phyloP scores from a whole-genome alignment of 768 basidiomycete genomes.

The Mycena venus region DNA sequence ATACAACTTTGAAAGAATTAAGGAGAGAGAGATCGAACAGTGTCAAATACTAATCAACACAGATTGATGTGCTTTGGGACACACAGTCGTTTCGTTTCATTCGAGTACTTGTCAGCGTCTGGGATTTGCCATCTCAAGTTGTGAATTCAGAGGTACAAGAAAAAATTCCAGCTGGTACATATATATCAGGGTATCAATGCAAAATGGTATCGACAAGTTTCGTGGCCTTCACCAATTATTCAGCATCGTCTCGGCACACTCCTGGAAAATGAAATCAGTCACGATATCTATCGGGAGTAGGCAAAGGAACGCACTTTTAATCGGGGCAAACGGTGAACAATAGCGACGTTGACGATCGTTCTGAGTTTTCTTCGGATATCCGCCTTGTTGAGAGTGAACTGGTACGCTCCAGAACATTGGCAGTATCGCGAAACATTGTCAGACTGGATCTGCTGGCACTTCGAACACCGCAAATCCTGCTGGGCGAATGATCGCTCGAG shows the following conservation, averaged over 20 bases:
- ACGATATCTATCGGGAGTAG: conserved; percentile 6
- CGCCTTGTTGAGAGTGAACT: conserved; percentile 76
- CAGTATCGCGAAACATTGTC: conserved; percentile 91
- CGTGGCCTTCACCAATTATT: conserved; percentile 51
- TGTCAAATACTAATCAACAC: too few relatives aligned
- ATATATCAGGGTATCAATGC: conserved; percentile 27
- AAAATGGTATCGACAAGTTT: conserved; percentile 22
- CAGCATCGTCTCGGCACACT: conserved; percentile 60
- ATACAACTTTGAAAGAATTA: too few relatives aligned
- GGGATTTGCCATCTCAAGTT: too few relatives aligned
- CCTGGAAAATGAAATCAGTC: conserved; percentile 44
- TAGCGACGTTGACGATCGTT: conserved; percentile 88
- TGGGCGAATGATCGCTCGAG: conserved; percentile 84
- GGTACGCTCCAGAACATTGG: conserved; percentile 89
- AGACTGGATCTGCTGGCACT: conserved; percentile 91
- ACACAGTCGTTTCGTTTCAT: too few relatives aligned
- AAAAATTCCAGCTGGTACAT: too few relatives aligned
- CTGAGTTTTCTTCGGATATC: conserved; percentile 80
- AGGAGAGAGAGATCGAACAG: too few relatives aligned
- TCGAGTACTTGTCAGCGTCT: too few relatives aligned
- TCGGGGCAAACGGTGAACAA: conserved; percentile 75
- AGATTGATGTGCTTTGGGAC: too few relatives aligned
- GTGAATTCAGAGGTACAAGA: too few relatives aligned
- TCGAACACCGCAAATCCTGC: conserved; percentile 90
- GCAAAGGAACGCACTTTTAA: conserved; percentile 66